Evolutionary conservation across 2,329 filamentous ascomycete species (phyloP), one percentile per base, ranked within the genome.

Genomic region (Apiospora sp.): DNA sequence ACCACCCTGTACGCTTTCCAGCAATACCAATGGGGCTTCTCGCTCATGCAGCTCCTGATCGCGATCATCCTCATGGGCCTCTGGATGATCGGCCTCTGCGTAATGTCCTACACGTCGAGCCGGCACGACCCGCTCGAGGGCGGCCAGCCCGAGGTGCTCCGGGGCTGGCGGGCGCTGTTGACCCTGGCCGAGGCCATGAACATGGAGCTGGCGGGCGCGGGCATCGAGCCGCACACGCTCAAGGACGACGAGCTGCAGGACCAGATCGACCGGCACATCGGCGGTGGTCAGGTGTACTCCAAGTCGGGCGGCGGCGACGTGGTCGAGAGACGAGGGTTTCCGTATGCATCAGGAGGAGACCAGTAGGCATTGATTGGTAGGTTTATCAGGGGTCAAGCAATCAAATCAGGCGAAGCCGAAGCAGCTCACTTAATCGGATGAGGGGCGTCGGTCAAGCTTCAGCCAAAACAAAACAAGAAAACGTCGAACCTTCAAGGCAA

Each of bases 131-230:
- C 54, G 30, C 58, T 41, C 19, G 58, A n/a, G 58, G 34, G 30
- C 19, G 58, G 58, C 19, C 58, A 64, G 30, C 58, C 58, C 58
- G 30, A 64, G 34, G 58, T 64, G 30, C 58, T 64, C 22, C 58
- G 34, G 19, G 34, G 58, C 34, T 41, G 58, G 58, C 19, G 58
- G 22, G 58, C 58, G 34, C 58, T 64, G 58, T 34, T 64, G 58
- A 64, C 58, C 8, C 22, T 64, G 58, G 34, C 58, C 58, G 58
- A 64, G 34, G 58, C 58, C 58, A 64, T 64, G 58, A 64, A 41
- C 34, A 12, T 64, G 58, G 58, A 64, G 58, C 30, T 64, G 30
- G 58, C 58, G 22, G 2, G 34, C 12, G 22, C 58, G 58, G 34
- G 34, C 4, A 64, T 64, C 34, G 58, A 64, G 22, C 58, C 58